Conservation (phyloP, 1,284 basidiomycete genomes). For the Rhodotorula sp. region DNA sequence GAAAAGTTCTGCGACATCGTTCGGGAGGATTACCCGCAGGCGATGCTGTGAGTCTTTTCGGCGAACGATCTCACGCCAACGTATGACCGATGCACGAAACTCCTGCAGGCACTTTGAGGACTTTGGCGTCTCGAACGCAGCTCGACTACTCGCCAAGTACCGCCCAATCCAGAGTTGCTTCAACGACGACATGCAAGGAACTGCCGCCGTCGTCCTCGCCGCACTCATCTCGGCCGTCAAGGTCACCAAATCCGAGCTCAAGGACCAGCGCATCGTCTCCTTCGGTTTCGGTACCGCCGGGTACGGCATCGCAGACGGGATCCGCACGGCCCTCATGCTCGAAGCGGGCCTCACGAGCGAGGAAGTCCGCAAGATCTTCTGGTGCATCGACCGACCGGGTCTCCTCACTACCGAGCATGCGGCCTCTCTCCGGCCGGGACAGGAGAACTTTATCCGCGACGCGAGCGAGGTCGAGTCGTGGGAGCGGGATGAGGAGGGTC, state of each 20-base stretch:
- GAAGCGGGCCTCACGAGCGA: slow-evolving; percentile 54
- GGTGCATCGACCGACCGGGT: slow-evolving; percentile 55
- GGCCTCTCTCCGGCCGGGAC: slow-evolving; percentile 57
- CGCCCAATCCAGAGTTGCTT: slow-evolving; percentile 63
- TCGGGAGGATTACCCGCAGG: slow-evolving; percentile 54
- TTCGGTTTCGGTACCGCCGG: slow-evolving; percentile 56
- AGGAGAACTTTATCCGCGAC: slow-evolving; percentile 50
- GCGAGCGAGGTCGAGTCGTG: slow-evolving; percentile 50
- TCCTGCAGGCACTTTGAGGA: slow-evolving; percentile 76
- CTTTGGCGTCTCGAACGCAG: slow-evolving; percentile 62
- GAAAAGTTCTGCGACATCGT: slow-evolving; percentile 62
- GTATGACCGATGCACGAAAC: too few species aligned
- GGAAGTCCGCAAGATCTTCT: slow-evolving; percentile 66
- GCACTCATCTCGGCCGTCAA: slow-evolving; percentile 71
- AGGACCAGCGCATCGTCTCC: slow-evolving; percentile 56
- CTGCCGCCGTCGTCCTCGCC: slow-evolving; percentile 77
- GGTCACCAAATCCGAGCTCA: slow-evolving; percentile 62
- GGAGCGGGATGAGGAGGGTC: slow-evolving; percentile 53
- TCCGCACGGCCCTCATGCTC: slow-evolving; percentile 68
- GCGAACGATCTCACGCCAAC: too few species aligned
- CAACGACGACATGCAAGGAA: slow-evolving; percentile 64
- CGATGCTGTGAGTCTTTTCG: slow-evolving; percentile 47
- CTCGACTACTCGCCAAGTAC: slow-evolving; percentile 68
- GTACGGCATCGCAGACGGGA: slow-evolving; percentile 68
- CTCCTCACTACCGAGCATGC: slow-evolving; percentile 53